Percentiles rank a stretch among this genome's conserved stretches.
These are phyloP conservation scores for Aristolochia californica DNA, from an alignment of 164 flowering plant genomes.

Conservation along the genomic window DNA sequence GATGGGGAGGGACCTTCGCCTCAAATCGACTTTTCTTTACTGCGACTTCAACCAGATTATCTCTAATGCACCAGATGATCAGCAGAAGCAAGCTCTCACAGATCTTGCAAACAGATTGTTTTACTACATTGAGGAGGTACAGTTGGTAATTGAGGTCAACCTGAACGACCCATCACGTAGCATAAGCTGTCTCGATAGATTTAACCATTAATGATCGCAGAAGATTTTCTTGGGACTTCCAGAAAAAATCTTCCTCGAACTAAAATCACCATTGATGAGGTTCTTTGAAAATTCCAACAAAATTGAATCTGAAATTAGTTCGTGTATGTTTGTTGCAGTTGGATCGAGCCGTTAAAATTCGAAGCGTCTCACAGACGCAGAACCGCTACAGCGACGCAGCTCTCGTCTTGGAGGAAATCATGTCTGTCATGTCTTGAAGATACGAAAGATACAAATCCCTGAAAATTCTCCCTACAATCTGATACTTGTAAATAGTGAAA, in stretches of 20 bases:
- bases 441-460: too few relatives aligned
- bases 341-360: conserved; percentile 14
- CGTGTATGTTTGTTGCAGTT: conserved; percentile 9
- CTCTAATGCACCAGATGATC: conserved; percentile 11
- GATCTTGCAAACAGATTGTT: conserved; percentile 21
- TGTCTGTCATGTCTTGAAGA: conserved; percentile 10
- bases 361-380: conserved; percentile 11
- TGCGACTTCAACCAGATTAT: conserved; percentile 22
- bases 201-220: too few relatives aligned
- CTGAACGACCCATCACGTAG: too few relatives aligned
- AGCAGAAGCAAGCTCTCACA: conserved; percentile 17
- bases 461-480: too few relatives aligned
- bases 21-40: conserved; percentile 19
- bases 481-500: too few relatives aligned
- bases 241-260: background rate
- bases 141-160: too few relatives aligned
- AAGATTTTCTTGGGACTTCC: too few relatives aligned
- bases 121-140: conserved; percentile 23
- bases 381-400: conserved; percentile 14
- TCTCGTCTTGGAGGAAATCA: conserved; percentile 16
- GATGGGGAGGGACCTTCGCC: conserved; percentile 17
- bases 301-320: background rate
- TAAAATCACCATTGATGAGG: background rate
- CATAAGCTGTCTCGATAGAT: too few relatives aligned
- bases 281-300: background rate